Conservation (phyloP, 1,139 yeast species). For the Casaregolazyma lundiana region DNA sequence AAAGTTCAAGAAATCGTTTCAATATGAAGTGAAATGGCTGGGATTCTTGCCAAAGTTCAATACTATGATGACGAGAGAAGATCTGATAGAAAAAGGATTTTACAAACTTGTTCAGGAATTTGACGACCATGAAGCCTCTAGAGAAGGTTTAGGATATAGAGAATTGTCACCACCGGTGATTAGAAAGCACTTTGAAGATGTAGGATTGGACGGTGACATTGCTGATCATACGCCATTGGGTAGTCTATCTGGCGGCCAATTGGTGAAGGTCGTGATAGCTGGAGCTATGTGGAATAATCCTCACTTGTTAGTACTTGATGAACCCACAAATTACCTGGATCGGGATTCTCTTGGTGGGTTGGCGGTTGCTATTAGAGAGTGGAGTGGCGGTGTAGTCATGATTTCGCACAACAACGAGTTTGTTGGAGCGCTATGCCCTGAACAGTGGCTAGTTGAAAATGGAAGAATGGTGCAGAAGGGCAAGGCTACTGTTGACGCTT, state of each 20-base stretch:
- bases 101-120: conserved; percentile 84
- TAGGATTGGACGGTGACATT: conserved; percentile 95
- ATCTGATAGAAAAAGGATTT: conserved; percentile 75
- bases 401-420: conserved; percentile 96
- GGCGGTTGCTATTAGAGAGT: conserved; percentile 94
- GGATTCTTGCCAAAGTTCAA: conserved; percentile 89
- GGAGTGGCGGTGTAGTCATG: conserved; percentile 98
- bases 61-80: conserved; percentile 88
- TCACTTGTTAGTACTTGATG: conserved; percentile 93
- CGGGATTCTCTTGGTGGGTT: conserved; percentile 97
- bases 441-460: conserved; percentile 95
- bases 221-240: conserved; percentile 98
- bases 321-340: conserved; percentile 97
- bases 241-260: conserved; percentile 94
- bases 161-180: conserved; percentile 87
- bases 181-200: conserved; percentile 94
- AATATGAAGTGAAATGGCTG: conserved; percentile 94
- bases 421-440: conserved; percentile 96
- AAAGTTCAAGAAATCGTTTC: conserved; percentile 92
- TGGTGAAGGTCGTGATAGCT: conserved; percentile 96
- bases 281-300: conserved; percentile 99
- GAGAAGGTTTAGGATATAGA: conserved; percentile 98
- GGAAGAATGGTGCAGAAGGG: conserved; percentile 88
- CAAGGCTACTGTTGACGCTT: conserved; percentile 63
- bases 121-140: conserved; percentile 97